A percentile compares a stretch with the other conserved stretches of the same genome.
Conservation (phyloP, 2,329 filamentous ascomycete genomes). For the Teratosphaeria nubilosa region DNA sequence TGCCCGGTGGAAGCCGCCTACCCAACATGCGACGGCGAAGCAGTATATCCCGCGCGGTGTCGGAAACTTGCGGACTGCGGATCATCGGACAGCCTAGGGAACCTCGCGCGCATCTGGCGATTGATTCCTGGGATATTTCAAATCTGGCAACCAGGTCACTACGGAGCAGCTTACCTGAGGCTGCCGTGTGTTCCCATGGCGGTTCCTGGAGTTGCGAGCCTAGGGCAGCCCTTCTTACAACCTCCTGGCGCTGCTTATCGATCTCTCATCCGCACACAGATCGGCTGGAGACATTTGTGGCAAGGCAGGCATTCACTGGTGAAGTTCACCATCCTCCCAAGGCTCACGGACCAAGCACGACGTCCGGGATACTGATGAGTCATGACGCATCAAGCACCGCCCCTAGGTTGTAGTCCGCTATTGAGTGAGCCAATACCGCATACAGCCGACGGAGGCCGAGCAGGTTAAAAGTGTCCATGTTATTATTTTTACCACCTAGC, state of each 20-base stretch:
- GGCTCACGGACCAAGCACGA: neutral
- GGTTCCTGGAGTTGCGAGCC: neutral
- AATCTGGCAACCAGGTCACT: neutral
- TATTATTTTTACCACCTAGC: too few species aligned
- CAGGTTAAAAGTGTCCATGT: neutral
- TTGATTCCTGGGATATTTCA: neutral
- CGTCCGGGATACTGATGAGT: too few species aligned
- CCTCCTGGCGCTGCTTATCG: neutral
- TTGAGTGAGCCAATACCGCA: neutral
- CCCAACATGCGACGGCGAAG: neutral
- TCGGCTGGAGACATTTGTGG: neutral
- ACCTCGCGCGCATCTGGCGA: neutral
- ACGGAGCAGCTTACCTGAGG: neutral
- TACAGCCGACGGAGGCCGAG: neutral
- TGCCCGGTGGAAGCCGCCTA: neutral
- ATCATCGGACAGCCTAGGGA: neutral
- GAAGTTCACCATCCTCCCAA: neutral
- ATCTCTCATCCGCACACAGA: neutral
- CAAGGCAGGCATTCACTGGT: neutral
- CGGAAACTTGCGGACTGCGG: neutral
- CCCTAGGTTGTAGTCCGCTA: neutral
- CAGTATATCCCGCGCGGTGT: neutral
- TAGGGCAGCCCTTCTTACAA: neutral
- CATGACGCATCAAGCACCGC: too few species aligned
- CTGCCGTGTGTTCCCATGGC: neutral